Evolutionary conservation across 345 rosid species (phyloP).

Genomic region (Chamaenerion angustifolium): DNA sequence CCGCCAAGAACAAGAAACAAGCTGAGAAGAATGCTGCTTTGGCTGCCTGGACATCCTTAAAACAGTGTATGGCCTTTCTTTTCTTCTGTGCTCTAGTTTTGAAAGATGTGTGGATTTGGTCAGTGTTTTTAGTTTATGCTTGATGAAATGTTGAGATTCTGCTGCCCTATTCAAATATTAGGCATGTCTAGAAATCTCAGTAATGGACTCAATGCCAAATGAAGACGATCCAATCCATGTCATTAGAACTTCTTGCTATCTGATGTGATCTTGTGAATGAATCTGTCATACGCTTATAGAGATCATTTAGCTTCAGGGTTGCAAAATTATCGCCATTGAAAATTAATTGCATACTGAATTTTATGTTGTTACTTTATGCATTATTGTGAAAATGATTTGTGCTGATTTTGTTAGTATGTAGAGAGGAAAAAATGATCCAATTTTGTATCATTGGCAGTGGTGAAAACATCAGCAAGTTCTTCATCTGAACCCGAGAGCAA

Average conservation of each 20-base stretch:
- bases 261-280: no score
- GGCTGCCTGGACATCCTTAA: conserved; percentile 94
- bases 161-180: background rate
- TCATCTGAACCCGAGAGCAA: conserved; percentile 62
- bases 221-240: background rate
- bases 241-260: no score
- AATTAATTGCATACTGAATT: no score
- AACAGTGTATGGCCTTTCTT: conserved; percentile 48
- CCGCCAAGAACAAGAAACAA: conserved; percentile 95
- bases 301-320: no score
- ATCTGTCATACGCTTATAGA: no score
- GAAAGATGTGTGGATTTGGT: background rate
- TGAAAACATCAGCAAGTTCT: conserved; percentile 76
- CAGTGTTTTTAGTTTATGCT: background rate
- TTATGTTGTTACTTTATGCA: no score
- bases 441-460: conserved; percentile 45
- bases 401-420: background rate
- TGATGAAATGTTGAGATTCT: background rate
- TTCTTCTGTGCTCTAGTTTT: background rate
- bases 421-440: background rate
- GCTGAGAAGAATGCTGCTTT: conserved; percentile 99
- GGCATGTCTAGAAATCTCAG: background rate
- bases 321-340: no score
- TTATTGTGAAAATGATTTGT: no score
- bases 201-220: background rate